Base-by-base conservation (phyloP, 148 eudicot species). In the Fagopyrum homotropicum region DNA sequence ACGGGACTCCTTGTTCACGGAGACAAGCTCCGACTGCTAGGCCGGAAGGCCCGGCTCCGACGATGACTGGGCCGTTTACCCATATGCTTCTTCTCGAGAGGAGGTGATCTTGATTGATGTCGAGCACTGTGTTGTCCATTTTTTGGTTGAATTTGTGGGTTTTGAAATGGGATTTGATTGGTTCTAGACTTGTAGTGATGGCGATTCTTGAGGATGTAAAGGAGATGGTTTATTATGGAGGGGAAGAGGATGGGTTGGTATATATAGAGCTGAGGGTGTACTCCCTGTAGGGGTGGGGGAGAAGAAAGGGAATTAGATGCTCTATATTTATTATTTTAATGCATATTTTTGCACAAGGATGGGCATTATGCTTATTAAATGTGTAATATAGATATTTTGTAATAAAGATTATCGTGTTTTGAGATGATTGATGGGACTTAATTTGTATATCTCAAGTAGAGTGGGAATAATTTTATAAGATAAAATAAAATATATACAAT, bases 11-110 rank as follows among this genome's bases (percentile, higher is more conserved):
- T 55, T 77, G 83, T 12, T 77, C 77, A 30, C 46, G 74, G 47
- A 80, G 79, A 61, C 80, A 77, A 12, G 83, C 79, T 5, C 57
- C 79, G 2, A 80, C 73, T 7, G 83, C 83, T 1, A 80, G 82
- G 72, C 82, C 82, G 3, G 82, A 80, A 4, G 82, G 82, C 4
- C 82, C 82, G 3, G 79, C 77, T 4, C 83, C 83, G 47, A 80
- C 77, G n/a, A 80, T 80, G 48, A 80, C 80, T 5, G 83, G 83
- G 4, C 83, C 83, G 69, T 77, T 80, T 10, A 80, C 71, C 80
- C 80, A 80, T 30, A n/a, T 49, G 52, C 22, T 17, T 6, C 17
- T 46, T 9, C 54, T 49, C n/a, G 73, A 72, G 73, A 72, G 55
- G 16, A 72, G 73, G 55, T 72, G 71, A 17, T 61, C 69, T 61